Base-by-base conservation (phyloP, 345 rosid species). In the Brassica rapa region DNA sequence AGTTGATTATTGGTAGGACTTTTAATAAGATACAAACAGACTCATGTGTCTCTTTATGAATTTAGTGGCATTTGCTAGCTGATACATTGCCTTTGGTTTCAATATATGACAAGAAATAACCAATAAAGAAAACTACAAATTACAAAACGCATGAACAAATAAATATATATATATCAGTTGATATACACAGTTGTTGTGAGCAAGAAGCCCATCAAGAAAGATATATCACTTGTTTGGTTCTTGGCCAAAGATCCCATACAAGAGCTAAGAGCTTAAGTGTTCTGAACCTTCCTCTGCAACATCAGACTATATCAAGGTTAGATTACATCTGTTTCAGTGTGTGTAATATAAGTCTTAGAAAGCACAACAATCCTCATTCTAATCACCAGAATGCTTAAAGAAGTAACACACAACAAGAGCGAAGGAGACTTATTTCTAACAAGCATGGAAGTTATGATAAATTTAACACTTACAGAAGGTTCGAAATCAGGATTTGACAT, bases 401-500 rank as follows among this genome's bases (percentile, higher is more conserved):
- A 19, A 19, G 19, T 19, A 23, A 35, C 65, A 35, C 46, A 51
- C 23, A 70, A 8, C 21, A 62, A 24, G 43, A 15, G 33, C 5
- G 7, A 25, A 16, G 25, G 24, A 62, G 43, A 35, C 23, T 69
- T 16, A 33, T 41, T 41, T 10, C 16, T 6, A 46, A 46, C 1
- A 6, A 49, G 16, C 19, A 66, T 21, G 73, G 41, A 49, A 43
- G 29, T 21, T 35, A 68, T 49, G 64, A 68, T 33, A 80, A 41
- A 79, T 19, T 19, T 46, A 32, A 56, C 72, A 89, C 97, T 91
- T 77, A 91, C 98, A 74, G 88, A 85, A 85, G 92, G 94, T 88
- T 92, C 97, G 62, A 91, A 94, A 80, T 90, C 91, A 3, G 97
- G 97, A 77, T 92, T 91, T 29, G 88, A 77, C 68, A 94, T 83